Evolutionary conservation across 2,329 filamentous ascomycete genomes (phyloP).

Genomic region (Cladosporium austrohemisphaericum): DNA sequence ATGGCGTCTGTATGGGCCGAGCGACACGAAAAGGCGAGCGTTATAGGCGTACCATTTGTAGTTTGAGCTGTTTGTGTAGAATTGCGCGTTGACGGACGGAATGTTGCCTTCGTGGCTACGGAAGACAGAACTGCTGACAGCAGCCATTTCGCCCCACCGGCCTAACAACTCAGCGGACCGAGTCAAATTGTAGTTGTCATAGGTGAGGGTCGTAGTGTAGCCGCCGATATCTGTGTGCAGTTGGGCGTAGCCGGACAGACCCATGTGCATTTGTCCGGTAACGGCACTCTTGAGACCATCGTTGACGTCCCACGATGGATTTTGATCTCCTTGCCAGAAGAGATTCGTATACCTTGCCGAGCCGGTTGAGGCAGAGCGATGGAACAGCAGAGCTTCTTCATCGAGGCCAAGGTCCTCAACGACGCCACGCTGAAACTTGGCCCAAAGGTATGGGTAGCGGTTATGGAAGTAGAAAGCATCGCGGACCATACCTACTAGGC

Average conservation of each 20-base stretch:
- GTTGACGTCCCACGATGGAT: conserved; percentile 33
- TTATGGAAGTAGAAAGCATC: conserved; percentile 36
- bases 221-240: conserved; percentile 37
- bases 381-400: conserved; percentile 34
- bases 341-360: conserved; percentile 36
- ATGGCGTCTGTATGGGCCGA: conserved; percentile 32
- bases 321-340: conserved; percentile 39
- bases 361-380: conserved; percentile 34
- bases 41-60: conserved; percentile 37
- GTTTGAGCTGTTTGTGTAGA: conserved; percentile 35
- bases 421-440: conserved; percentile 31
- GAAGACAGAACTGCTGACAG: conserved; percentile 34
- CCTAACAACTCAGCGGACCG: conserved; percentile 36
- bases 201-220: conserved; percentile 34
- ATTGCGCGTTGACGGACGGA: conserved; percentile 35
- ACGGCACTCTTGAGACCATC: conserved; percentile 37
- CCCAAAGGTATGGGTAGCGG: conserved; percentile 35
- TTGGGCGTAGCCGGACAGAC: conserved; percentile 35
- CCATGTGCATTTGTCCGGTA: conserved; percentile 37
- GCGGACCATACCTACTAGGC: conserved; percentile 28
- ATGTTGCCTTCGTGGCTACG: conserved; percentile 39
- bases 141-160: conserved; percentile 37
- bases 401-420: conserved; percentile 28
- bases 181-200: conserved; percentile 31
- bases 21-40: conserved; percentile 34